These are phyloP conservation scores for Elsinoe australis DNA, from an alignment of 2,329 filamentous ascomycete species.

Conservation along the genomic window DNA sequence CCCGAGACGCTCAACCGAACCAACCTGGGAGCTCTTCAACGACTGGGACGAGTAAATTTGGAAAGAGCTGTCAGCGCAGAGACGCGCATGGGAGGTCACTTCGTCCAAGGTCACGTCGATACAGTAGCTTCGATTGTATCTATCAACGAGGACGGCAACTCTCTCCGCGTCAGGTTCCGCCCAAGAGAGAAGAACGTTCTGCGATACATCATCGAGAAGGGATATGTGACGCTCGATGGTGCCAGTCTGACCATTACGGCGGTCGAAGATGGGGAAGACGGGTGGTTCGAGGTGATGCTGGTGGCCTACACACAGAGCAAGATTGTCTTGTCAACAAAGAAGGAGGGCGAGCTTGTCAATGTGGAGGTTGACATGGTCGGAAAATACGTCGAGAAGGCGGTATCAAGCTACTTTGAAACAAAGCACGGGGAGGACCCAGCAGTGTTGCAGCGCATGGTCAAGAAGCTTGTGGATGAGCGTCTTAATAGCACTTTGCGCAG, in stretches of 20 bases:
- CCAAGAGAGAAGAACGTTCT: conserved; percentile 63
- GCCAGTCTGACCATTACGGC: conserved; percentile 87
- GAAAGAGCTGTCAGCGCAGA: conserved; percentile 85
- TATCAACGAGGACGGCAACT: conserved; percentile 76
- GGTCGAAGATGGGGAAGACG: conserved; percentile 70
- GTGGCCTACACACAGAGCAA: conserved; percentile 94
- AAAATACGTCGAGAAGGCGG: conserved; percentile 85
- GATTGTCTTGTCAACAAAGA: conserved; percentile 74
- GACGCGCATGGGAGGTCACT: conserved; percentile 96
- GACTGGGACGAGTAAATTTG: conserved; percentile 71
- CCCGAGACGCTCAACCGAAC: conserved; percentile 94
- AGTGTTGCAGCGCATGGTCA: conserved; percentile 47
- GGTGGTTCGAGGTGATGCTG: conserved; percentile 93
- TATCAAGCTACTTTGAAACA: conserved; percentile 67
- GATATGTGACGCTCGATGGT: conserved; percentile 88
- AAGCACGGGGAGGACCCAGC: conserved; percentile 44
- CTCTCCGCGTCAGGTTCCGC: conserved; percentile 74
- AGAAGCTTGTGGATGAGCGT: conserved; percentile 65
- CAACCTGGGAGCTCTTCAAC: conserved; percentile 70
- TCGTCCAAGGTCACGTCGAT: conserved; percentile 96
- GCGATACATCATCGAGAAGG: conserved; percentile 90
- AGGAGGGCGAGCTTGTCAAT: conserved; percentile 73
- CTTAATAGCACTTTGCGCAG: conserved; percentile 35
- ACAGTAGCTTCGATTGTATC: conserved; percentile 69
- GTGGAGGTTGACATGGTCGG: conserved; percentile 85